Evolutionary conservation across 306 rosid genomes (phyloP), one percentile per base, ranked within the genome.

Genomic region (Luffa aegyptiaca): DNA sequence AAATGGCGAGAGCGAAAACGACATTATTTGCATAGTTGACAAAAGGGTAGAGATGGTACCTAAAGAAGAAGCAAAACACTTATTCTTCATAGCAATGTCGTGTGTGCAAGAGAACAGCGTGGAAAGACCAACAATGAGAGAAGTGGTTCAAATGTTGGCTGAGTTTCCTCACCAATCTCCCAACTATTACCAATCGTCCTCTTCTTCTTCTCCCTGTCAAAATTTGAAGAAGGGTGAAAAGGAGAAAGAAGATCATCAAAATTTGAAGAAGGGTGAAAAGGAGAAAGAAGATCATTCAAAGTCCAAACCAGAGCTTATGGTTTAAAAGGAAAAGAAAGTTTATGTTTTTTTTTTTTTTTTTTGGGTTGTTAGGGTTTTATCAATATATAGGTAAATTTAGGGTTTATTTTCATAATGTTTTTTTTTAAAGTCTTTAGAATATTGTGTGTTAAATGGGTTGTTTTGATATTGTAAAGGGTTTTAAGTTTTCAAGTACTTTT

Each of bases 121-220:
- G 3, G 91, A 89, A 79, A 86, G 98, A 57, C 98, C 98, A 14
- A 90, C 98, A 1, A 93, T 91, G 98, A 88, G 97, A 83, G 98
- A 93, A 82, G 97, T 92, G 0, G 92, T 93, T 80, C 98, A 93
- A 49, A 93, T 93, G 97, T 86, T 93, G 51, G 88, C 93, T 2
- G 97, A 93, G 75, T 92, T 90, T 39, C 84, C 91, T 59, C 87
- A 44, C 1, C 86, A 37, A 2, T 79, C 84, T 3, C 75, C 85
- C 0, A 65, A 57, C 0, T 61, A 39, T 7, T 58, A 36, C n/a
- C 86, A 75, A 20, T 86, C 90, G n/a, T 80, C 90, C 5, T 87
- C 92, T 5, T 82, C 90, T 42, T 78, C 84, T 10, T 37, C 71
- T 48, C 35, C 39, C 45, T 45, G 31, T 74, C 78, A 74, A 81